A percentile compares a stretch with the other conserved stretches of the same genome.
Conservation (phyloP, 2,329 filamentous ascomycete species). For the Cyphellophora europaea region DNA sequence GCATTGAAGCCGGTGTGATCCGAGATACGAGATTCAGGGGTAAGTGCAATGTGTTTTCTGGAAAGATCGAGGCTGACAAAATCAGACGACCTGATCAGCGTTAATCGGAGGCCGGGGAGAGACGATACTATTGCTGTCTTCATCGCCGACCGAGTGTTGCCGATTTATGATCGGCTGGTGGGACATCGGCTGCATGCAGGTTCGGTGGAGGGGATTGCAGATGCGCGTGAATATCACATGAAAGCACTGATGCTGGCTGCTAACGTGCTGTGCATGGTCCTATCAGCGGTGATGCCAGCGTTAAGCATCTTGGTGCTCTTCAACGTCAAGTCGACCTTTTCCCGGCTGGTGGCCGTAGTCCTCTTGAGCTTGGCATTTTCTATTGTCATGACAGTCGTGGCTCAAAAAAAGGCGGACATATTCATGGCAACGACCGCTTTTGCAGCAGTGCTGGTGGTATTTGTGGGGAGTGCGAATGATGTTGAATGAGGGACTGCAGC, state of each 20-base stretch:
- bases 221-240: conserved; percentile 12
- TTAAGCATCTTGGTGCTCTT: conserved; percentile 14
- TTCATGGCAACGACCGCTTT: conserved; percentile 18
- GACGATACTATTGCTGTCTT: conserved; percentile 14
- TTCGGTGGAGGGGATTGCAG: conserved; percentile 11
- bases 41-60: background rate
- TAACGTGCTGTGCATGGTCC: conserved; percentile 14
- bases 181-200: conserved; percentile 12
- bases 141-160: conserved; percentile 11
- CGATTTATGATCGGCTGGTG: conserved; percentile 13
- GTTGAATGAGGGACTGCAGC: conserved; percentile 1
- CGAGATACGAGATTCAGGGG: conserved; percentile 2
- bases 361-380: conserved; percentile 16
- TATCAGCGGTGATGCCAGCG: conserved; percentile 15
- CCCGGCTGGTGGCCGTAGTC: conserved; percentile 12
- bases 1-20: conserved; percentile 15
- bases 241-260: conserved; percentile 12
- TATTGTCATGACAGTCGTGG: conserved; percentile 16
- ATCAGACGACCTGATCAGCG: conserved; percentile 10
- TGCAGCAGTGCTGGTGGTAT: conserved; percentile 16
- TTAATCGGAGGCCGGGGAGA: conserved; percentile 8
- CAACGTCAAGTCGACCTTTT: conserved; percentile 12
- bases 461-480: conserved; percentile 13
- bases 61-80: conserved; percentile 3
- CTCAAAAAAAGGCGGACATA: conserved; percentile 14